These are phyloP conservation scores for Suzukiozyma palmioleophila DNA, from an alignment of 1,139 yeast species.

Conservation along the genomic window DNA sequence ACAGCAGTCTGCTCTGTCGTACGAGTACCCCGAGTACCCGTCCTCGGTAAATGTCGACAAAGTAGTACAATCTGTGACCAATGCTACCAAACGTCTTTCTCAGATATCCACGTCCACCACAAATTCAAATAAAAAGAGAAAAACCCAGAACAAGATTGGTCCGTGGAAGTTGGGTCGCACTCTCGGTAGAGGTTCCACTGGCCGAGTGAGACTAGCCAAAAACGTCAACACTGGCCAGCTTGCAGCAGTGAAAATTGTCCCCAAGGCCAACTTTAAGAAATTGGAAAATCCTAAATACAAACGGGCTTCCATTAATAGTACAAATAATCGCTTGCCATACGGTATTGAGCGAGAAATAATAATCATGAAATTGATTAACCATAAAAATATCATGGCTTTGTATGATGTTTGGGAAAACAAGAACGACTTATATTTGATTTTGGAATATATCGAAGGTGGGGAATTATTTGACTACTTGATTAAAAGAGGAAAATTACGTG, in stretches of 20 bases:
- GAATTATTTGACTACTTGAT: slow-evolving; percentile 90
- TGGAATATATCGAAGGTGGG: slow-evolving; percentile 97
- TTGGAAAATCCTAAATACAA: slow-evolving; percentile 51
- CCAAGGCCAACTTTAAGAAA: slow-evolving; percentile 63
- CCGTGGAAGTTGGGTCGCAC: slow-evolving; percentile 97
- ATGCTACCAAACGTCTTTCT: slow-evolving; percentile 60
- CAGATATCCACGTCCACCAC: slow-evolving; percentile 58
- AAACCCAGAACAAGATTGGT: slow-evolving; percentile 75
- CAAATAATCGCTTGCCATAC: slow-evolving; percentile 68
- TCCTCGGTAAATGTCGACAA: slow-evolving; percentile 38
- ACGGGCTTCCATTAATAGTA: slow-evolving; percentile 30
- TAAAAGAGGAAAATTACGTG: slow-evolving; percentile 83
- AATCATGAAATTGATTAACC: slow-evolving; percentile 85
- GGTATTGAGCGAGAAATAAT: slow-evolving; percentile 97
- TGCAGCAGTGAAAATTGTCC: slow-evolving; percentile 96
- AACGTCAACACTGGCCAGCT: slow-evolving; percentile 79
- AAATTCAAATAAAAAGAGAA: slow-evolving; percentile 44
- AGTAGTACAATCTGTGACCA: slow-evolving; percentile 52
- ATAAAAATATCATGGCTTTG: slow-evolving; percentile 90
- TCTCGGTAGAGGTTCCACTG: slow-evolving; percentile 91
- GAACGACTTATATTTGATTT: slow-evolving; percentile 81
- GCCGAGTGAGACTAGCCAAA: slow-evolving; percentile 88
- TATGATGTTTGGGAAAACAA: slow-evolving; percentile 99
- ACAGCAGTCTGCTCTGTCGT: slow-evolving; percentile 17
- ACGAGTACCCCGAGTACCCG: slow-evolving; percentile 15